Base-by-base conservation (phyloP, 2,329 filamentous ascomycete species). In the Ascomycota sp. region DNA sequence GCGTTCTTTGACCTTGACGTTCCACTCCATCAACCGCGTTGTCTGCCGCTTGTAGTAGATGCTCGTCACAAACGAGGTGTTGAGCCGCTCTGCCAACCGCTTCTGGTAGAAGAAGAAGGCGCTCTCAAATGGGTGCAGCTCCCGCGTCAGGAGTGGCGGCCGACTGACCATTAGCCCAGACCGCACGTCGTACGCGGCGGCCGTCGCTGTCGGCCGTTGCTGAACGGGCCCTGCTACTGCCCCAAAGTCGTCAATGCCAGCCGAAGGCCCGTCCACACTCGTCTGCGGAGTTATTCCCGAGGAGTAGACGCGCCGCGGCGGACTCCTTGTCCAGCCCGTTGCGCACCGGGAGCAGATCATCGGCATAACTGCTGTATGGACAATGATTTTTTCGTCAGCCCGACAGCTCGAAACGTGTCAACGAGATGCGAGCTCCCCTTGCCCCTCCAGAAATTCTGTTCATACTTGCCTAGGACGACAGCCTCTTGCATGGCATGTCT, bases 41-140 rank as follows among this genome's bases (percentile, higher is more conserved):
- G 85, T 92, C 47, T 81, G 80, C 41, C 74, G 74, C 61, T 92
- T 92, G 68, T 85, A 92, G 65, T 92, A 98, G 57, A 95, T 89
- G 50, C 79, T 79, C 40, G 79, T 72, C 33, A 78, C 78, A 53
- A 95, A 98, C 2, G 85, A 80, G 4, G 89, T 66, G 13, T 75
- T 73, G 30, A 93, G 65, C 26, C 89, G 79, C 62, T 98, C 89
- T 53, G 95, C 93, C 35, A 98, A 66, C 10, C 89, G 82, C 44
- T 86, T 86, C 59, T 98, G 89, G 59, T 98, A 98, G 51, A 98
- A 83, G 63, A 77, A 93, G 57, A 77, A 95, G 38, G 86, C 66
- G 47, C 82, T 78, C 55, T 98, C 89, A 55, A 98, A 95, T 9
- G 80, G 65, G 22, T 78, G 79, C 31, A 86, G 73, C 36, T 76